Percentiles rank a stretch among this genome's conserved stretches.
These are phyloP conservation scores for Coprinopsis cinerea DNA, from an alignment of 768 basidiomycete species.

Conservation along the genomic window DNA sequence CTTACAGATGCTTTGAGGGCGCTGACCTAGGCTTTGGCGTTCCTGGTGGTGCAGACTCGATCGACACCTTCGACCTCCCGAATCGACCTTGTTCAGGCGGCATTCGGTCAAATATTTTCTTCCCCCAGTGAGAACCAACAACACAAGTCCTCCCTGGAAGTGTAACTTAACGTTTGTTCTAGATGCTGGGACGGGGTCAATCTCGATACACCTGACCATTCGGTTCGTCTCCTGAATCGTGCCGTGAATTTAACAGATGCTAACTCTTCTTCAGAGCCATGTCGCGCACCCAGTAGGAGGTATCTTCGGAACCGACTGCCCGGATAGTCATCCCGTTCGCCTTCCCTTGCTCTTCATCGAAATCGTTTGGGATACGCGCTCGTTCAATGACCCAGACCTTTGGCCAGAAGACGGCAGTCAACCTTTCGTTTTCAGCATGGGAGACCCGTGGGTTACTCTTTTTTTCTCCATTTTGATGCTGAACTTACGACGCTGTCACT, in stretches of 20 bases:
- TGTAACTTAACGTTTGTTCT: background rate
- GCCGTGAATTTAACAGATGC: background rate
- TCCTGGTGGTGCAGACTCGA: conserved; percentile 5
- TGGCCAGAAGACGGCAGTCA: conserved; percentile 11
- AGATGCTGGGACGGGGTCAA: conserved; percentile 12
- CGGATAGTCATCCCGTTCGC: conserved; percentile 9
- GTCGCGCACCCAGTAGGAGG: conserved; percentile 8
- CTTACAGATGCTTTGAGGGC: conserved; percentile 10
- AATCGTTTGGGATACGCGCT: conserved; percentile 11
- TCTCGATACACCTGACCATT: conserved; percentile 8
- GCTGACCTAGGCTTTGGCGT: conserved; percentile 5
- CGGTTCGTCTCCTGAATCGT: background rate
- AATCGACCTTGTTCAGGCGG: conserved; percentile 7
- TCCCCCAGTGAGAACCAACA: conserved; percentile 10
- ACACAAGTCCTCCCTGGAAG: background rate
- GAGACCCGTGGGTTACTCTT: conserved; percentile 6
- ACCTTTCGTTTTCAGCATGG: conserved; percentile 12
- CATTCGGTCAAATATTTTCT: conserved; percentile 11
- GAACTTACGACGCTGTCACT: background rate
- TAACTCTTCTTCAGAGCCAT: background rate
- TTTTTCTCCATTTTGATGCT: background rate
- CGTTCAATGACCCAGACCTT: conserved; percentile 8
- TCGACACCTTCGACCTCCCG: conserved; percentile 5
- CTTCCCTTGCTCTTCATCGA: conserved; percentile 10
- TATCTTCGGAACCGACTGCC: conserved; percentile 11